Evolutionary conservation across 768 basidiomycete genomes (phyloP).

Genomic region (Clitopilus hobsonii): DNA sequence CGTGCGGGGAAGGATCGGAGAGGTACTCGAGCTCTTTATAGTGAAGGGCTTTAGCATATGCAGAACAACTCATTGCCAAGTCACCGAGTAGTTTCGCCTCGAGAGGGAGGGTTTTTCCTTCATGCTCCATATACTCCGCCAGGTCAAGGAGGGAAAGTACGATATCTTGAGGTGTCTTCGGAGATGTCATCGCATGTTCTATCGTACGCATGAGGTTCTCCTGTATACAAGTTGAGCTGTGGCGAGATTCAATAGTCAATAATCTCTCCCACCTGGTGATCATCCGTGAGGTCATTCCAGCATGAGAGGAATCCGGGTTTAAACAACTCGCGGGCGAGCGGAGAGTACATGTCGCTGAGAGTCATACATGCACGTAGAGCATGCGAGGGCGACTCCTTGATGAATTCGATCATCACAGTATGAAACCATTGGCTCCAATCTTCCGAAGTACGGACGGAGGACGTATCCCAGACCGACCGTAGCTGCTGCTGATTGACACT

Average conservation of each 20-base stretch:
- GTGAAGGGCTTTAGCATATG: conserved; percentile 93
- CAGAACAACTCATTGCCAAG: conserved; percentile 84
- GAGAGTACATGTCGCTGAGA: conserved; percentile 82
- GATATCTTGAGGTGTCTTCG: conserved; percentile 73
- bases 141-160: conserved; percentile 86
- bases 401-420: conserved; percentile 83
- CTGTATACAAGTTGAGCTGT: conserved; percentile 32
- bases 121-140: conserved; percentile 97
- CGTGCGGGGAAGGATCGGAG: conserved; percentile 77
- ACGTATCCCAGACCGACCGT: conserved; percentile 91
- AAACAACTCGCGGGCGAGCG: conserved; percentile 88
- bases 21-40: conserved; percentile 97
- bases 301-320: conserved; percentile 96
- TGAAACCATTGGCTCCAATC: conserved; percentile 96
- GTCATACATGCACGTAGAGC: conserved; percentile 91
- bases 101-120: conserved; percentile 89
- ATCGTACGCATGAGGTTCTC: conserved; percentile 90
- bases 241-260: background rate
- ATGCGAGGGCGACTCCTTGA: conserved; percentile 95
- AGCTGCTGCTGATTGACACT: conserved; percentile 92
- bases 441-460: conserved; percentile 63
- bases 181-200: conserved; percentile 73
- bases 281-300: conserved; percentile 90
- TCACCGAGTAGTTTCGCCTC: conserved; percentile 87
- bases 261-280: conserved; percentile 72